These are phyloP conservation scores for Solanum etuberosum DNA, from an alignment of 257 asterid species.

Conservation along the genomic window DNA sequence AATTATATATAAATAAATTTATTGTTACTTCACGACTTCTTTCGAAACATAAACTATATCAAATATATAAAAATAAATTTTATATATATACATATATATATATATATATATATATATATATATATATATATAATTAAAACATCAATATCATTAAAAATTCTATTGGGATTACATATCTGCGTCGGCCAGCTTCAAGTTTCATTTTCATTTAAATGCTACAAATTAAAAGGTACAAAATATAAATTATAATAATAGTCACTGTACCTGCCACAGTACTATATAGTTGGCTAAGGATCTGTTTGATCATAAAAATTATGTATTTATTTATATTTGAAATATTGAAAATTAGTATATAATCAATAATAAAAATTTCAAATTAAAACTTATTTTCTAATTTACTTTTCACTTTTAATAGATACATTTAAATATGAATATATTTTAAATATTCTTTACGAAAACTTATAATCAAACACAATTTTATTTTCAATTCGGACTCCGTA, in stretches of 20 bases:
- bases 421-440: not conserved
- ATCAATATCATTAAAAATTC: not conserved
- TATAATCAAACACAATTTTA: not conserved
- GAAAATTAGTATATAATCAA: not conserved
- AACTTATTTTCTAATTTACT: not conserved
- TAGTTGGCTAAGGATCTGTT: not conserved
- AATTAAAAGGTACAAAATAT: not conserved
- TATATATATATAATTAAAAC: not conserved
- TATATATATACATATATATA: no score
- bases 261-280: not conserved
- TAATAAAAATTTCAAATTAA: not conserved
- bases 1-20: not conserved
- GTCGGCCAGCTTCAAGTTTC: not conserved
- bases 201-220: not conserved
- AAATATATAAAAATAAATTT: not conserved
- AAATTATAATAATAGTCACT: not conserved
- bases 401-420: not conserved
- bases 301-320: not conserved
- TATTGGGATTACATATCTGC: not conserved
- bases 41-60: not conserved
- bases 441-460: accelerated
- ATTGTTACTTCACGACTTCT: not conserved
- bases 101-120: no score
- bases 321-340: not conserved
- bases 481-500: not conserved